A percentile compares a stretch with the other conserved stretches of the same genome.
phyloP scores from a whole-genome alignment of 441 rosid genomes.

The Populus hybrid region DNA sequence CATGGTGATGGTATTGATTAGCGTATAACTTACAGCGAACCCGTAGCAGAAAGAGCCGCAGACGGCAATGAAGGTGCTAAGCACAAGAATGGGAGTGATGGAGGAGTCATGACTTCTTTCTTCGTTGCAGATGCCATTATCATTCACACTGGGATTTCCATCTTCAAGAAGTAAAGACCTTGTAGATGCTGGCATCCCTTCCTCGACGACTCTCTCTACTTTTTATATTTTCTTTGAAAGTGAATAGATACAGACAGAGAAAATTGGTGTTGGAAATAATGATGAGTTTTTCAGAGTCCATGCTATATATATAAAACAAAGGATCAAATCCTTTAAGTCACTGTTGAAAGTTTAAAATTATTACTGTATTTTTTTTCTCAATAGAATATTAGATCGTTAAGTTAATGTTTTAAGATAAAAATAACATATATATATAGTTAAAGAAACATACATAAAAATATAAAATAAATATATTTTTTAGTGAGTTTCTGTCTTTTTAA shows the following conservation, averaged over 20 bases:
- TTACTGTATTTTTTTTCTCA: too few species aligned
- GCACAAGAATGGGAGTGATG: slow-evolving; percentile 32
- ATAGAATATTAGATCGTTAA: too few species aligned
- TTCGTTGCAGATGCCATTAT: not conserved
- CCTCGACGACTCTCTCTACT: not conserved
- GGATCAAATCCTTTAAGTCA: not conserved
- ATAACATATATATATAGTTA: too few species aligned
- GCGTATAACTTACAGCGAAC: slow-evolving; percentile 40
- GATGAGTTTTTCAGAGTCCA: not conserved
- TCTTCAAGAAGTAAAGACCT: not conserved
- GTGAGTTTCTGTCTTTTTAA: too few species aligned
- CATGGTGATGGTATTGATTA: not conserved
- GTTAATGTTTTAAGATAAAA: too few species aligned
- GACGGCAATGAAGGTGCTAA: slow-evolving; percentile 46
- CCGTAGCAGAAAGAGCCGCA: slow-evolving; percentile 50
- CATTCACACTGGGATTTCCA: not conserved
- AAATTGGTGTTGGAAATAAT: not conserved
- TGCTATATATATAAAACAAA: not conserved
- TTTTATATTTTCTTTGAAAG: not conserved
- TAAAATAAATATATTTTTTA: too few species aligned
- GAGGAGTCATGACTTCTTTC: slow-evolving; percentile 11
- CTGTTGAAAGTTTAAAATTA: not conserved
- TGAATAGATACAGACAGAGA: not conserved
- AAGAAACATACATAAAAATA: too few species aligned
- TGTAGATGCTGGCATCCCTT: not conserved